Conservation (phyloP, 177 flowering plant genomes). For the Telopea speciosissima region DNA sequence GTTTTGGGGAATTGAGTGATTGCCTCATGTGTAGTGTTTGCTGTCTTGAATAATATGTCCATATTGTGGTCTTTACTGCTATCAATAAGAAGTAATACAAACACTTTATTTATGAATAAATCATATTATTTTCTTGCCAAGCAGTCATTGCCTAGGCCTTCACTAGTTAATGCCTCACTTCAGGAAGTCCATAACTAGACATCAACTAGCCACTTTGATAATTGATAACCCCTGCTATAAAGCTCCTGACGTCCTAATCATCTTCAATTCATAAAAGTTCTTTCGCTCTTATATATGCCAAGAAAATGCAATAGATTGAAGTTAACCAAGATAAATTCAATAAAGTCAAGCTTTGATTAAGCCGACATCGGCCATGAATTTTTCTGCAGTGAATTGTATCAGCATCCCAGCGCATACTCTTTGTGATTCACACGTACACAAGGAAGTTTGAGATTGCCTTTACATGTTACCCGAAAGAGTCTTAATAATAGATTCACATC, state of each 20-base stretch:
- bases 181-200: no score
- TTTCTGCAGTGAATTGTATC: not conserved
- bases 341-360: not conserved
- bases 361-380: not conserved
- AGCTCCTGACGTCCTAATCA: not conserved
- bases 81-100: no score
- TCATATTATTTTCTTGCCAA: no score
- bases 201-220: no score
- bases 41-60: no score
- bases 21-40: no score
- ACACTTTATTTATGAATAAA: no score
- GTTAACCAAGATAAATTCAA: not conserved
- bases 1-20: no score
- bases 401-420: not conserved
- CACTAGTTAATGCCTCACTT: no score
- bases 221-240: no score
- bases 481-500: not conserved
- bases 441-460: not conserved
- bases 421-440: not conserved
- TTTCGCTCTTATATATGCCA: not conserved
- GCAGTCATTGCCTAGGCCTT: no score
- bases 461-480: not conserved
- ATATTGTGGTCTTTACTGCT: no score
- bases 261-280: not conserved
- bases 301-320: not conserved